Evolutionary conservation across 768 basidiomycete species (phyloP).

Genomic region (Candolleomyces efflorescens): DNA sequence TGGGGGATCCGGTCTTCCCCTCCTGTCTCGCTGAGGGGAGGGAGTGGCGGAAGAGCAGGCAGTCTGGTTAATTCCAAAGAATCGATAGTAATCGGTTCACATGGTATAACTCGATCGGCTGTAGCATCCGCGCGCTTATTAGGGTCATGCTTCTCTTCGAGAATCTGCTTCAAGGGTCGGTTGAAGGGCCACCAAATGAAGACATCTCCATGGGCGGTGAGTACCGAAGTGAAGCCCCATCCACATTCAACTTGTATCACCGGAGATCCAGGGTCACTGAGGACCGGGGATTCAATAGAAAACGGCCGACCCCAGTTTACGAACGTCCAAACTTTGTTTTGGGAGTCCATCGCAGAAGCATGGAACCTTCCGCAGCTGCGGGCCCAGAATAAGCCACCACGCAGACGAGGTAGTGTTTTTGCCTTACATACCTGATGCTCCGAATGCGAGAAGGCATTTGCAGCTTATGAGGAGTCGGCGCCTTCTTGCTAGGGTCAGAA

Average conservation of each 20-base stretch:
- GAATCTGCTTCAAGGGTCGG: slow-evolving; percentile 34
- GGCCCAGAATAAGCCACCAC: not conserved
- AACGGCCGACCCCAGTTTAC: slow-evolving; percentile 77
- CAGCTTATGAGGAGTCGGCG: slow-evolving; percentile 53
- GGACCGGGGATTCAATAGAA: slow-evolving; percentile 45
- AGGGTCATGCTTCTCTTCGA: slow-evolving; percentile 34
- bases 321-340: slow-evolving; percentile 68
- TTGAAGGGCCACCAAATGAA: slow-evolving; percentile 71
- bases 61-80: slow-evolving; percentile 53
- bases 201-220: slow-evolving; percentile 69
- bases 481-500: slow-evolving; percentile 46
- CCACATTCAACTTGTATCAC: slow-evolving; percentile 71
- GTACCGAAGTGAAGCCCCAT: slow-evolving; percentile 73
- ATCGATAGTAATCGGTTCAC: slow-evolving; percentile 54
- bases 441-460: slow-evolving; percentile 54
- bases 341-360: slow-evolving; percentile 57
- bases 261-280: slow-evolving; percentile 39
- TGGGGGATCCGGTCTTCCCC: slow-evolving; percentile 27
- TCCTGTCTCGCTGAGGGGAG: slow-evolving; percentile 16
- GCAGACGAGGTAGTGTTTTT: not conserved
- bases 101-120: slow-evolving; percentile 47
- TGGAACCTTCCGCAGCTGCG: slow-evolving; percentile 76
- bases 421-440: slow-evolving; percentile 54
- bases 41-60: slow-evolving; percentile 54
- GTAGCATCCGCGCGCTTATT: slow-evolving; percentile 31